Base-by-base conservation (phyloP, 345 rosid genomes). In the Eucalyptus decipiens region DNA sequence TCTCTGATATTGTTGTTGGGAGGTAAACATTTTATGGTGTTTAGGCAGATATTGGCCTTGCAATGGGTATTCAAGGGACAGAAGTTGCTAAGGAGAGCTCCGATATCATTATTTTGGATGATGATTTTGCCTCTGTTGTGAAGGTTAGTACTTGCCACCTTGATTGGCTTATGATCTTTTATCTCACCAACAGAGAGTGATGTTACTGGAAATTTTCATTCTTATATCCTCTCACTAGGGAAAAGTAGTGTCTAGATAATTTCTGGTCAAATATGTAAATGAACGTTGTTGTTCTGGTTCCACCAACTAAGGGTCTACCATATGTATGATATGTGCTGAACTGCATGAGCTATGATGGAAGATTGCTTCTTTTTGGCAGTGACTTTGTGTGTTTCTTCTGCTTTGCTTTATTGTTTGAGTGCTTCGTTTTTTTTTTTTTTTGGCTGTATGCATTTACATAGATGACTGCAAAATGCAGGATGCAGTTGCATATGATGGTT, bases 61-160 rank as follows among this genome's bases (percentile, higher is more conserved):
- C 92, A 49, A 92, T 90, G 94, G 92, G 94, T 67, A 90, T 88
- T 45, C 89, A 88, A 80, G 94, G 94, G 60, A 91, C 90, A 6
- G 92, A 92, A 80, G 94, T 91, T 45, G 91, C 90, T 10, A 92
- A 90, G 32, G 92, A 92, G 86, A 90, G 92, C 90, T 90, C 94
- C 4, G 94, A 91, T 56, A 91, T 92, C 9, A 48, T 92, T 54
- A 92, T 92, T 14, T 8, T 89, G 87, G 92, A 92, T 85, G 92
- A 90, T 76, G 87, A 89, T 85, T 90, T 92, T 47, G 72, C 90
- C 15, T 88, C 91, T 30, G 90, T 89, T 18, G 92, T 90, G 42
- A 91, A 89, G n/a, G 93, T 90, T 56, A 49, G 89, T 88, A 48
- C 26, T 49, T 48, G 83, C 83, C 83, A 76, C 14, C 83, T 21